Percentiles rank a stretch among this genome's conserved stretches.
These are phyloP conservation scores for Mucor piriformis DNA, from an alignment of 371 early-diverging fungal genomes.

Conservation along the genomic window DNA sequence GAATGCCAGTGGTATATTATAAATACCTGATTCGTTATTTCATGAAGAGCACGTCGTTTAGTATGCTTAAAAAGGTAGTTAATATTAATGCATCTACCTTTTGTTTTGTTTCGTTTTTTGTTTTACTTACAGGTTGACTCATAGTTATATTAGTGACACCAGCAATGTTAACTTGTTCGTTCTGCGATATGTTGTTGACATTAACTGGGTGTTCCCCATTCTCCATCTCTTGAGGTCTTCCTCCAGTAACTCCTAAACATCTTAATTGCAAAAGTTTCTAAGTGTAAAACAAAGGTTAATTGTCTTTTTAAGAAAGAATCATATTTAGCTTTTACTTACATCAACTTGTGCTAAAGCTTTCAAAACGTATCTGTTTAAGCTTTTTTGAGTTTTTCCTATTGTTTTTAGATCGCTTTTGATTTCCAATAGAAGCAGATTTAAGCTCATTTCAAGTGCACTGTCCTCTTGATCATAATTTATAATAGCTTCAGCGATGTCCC, in stretches of 20 bases:
- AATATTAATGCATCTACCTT: neutral
- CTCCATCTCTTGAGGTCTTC: conserved; percentile 11
- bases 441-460: neutral
- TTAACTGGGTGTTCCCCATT: conserved; percentile 2
- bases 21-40: neutral
- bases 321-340: conserved; percentile 13
- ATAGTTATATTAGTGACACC: neutral
- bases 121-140: neutral
- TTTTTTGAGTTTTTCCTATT: conserved; percentile 7
- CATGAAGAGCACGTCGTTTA: neutral
- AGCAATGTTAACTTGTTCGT: neutral
- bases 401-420: conserved; percentile 9
- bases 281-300: conserved; percentile 12
- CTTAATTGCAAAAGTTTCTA: conserved; percentile 6
- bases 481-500: conserved; percentile 7
- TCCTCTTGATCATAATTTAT: neutral
- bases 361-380: conserved; percentile 11
- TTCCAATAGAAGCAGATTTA: neutral
- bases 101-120: conserved; percentile 2
- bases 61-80: neutral
- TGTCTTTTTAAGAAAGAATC: conserved; percentile 13
- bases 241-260: conserved; percentile 9
- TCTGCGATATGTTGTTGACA: conserved; percentile 13
- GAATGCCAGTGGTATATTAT: neutral
- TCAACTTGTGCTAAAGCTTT: conserved; percentile 2